Base-by-base conservation (phyloP, 2,329 filamentous ascomycete genomes). In the Ophiostoma himal-ulmi region DNA sequence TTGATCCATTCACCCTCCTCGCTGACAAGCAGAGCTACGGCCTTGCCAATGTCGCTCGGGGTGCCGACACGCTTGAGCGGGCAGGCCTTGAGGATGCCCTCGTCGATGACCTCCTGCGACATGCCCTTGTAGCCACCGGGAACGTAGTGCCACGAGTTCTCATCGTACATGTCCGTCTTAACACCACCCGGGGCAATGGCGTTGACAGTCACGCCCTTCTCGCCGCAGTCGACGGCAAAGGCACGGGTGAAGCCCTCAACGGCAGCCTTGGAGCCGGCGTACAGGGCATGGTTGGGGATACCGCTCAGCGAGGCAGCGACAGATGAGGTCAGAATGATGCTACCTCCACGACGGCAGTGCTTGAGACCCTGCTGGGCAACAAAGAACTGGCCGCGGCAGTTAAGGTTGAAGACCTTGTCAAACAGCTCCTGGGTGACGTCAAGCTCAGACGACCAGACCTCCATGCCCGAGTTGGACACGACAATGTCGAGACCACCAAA, bases 141-240 rank as follows among this genome's bases (percentile, higher is more conserved):
- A 26, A 86, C 85, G 78, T 89, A 89, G 77, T 87, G 85, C 86
- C 87, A 89, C 34, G 87, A 84, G 78, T 90, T 90, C 79, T 87
- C 84, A 72, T 88, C 84, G 81, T 90, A 93, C 90, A 93, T 93
- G 78, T 93, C 91, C 62, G 84, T 88, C 84, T 91, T 90, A 81
- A 91, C 88, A 64, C 89, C 89, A 70, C 89, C 89, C 1, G 89
- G 89, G 1, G 89, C 89, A 66, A 91, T 88, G 74, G 88, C 89
- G 75, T 92, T 92, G 79, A 90, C 89, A 0, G 89, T 91, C 76
- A 91, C 88, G 68, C 87, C 85, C 75, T 85, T 84, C 75, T 83
- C 83, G 71, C 89, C 89, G 78, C 89, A 91, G 79, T 92, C 89
- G 69, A 89, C 89, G 8, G 89, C 86, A 76, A 92, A 91, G 36